These are phyloP conservation scores for Pseudogymnoascus pannorum DNA, from an alignment of 2,329 filamentous ascomycete species.

Conservation along the genomic window DNA sequence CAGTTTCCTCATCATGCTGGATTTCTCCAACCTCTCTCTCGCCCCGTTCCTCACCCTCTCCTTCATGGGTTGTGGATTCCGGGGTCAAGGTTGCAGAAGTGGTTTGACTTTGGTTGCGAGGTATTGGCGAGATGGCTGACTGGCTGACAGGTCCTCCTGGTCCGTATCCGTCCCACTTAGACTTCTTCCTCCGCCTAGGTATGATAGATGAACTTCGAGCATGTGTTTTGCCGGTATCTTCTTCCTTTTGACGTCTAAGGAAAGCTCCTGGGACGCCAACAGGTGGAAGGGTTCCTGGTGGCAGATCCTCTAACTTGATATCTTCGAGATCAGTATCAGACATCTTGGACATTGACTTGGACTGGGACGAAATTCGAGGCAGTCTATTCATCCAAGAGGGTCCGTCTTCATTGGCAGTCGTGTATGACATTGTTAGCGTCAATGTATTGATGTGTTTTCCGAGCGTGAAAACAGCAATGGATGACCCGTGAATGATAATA, in stretches of 20 bases:
- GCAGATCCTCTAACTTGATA: conserved; percentile 50
- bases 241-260: conserved; percentile 74
- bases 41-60: conserved; percentile 22
- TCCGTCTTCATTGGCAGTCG: conserved; percentile 77
- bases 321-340: conserved; percentile 69
- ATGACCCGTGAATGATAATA: conserved; percentile 95
- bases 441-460: conserved; percentile 98
- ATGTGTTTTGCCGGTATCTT: conserved; percentile 37
- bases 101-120: conserved; percentile 22
- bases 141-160: conserved; percentile 83
- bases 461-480: conserved; percentile 92
- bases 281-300: conserved; percentile 65
- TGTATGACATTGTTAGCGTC: conserved; percentile 93
- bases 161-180: conserved; percentile 63
- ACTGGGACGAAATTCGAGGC: conserved; percentile 59
- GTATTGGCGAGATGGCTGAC: conserved; percentile 74
- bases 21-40: conserved; percentile 24
- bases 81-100: conserved; percentile 26
- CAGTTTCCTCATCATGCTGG: conserved; percentile 30
- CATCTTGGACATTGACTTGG: conserved; percentile 78
- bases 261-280: conserved; percentile 69
- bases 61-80: conserved; percentile 21
- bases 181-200: conserved; percentile 56
- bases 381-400: conserved; percentile 93
- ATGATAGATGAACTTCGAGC: conserved; percentile 50